phyloP scores from a whole-genome alignment of 306 rosid species.

The Sophora flavescens region DNA sequence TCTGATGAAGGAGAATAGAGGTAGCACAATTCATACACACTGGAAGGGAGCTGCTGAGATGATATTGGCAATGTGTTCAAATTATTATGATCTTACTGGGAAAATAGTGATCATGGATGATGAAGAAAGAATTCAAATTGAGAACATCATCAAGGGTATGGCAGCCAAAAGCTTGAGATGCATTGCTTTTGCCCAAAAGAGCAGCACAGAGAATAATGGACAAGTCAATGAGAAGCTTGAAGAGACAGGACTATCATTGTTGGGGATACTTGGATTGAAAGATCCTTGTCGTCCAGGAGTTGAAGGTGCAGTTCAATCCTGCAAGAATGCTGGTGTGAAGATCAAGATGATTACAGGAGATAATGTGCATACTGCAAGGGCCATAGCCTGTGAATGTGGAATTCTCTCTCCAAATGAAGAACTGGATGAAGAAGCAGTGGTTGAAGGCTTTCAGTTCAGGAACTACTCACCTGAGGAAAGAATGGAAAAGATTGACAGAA shows the following conservation, averaged over 20 bases:
- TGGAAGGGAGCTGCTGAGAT: slow-evolving; percentile 39
- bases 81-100: too few species aligned
- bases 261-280: slow-evolving; percentile 1
- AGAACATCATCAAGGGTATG: not conserved
- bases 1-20: not conserved
- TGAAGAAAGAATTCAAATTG: not conserved
- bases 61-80: not conserved
- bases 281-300: slow-evolving; percentile 18
- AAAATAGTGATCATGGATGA: too few species aligned
- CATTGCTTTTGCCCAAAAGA: slow-evolving; percentile 20
- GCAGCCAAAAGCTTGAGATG: slow-evolving; percentile 29
- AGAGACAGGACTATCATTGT: not conserved
- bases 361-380: slow-evolving; percentile 7
- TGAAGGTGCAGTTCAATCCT: not conserved
- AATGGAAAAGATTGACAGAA: not conserved
- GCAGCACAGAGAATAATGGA: too few species aligned
- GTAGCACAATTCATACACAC: not conserved
- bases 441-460: slow-evolving; percentile 13
- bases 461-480: not conserved
- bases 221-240: too few species aligned
- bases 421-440: not conserved
- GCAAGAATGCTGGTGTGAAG: slow-evolving; percentile 11
- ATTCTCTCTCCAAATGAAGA: not conserved
- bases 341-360: slow-evolving; percentile 28
- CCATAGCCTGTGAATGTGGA: slow-evolving; percentile 24